Conservation (phyloP, 2,329 filamentous ascomycete species). For the Sporothrix dimorphospora region DNA sequence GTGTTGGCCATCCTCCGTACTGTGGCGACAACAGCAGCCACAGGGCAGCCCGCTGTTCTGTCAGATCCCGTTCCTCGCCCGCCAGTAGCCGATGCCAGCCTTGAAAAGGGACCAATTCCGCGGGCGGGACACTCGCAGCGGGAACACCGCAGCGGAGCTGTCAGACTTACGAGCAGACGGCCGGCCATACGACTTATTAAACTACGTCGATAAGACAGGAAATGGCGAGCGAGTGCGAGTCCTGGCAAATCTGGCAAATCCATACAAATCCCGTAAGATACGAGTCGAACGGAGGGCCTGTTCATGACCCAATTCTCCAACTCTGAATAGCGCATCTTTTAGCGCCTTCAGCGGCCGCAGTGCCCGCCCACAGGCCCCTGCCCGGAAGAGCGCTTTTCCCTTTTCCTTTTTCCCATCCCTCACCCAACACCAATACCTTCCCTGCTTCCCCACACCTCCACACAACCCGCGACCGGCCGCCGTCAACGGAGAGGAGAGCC, state of each 20-base stretch:
- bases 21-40: no score
- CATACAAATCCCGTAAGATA: background rate
- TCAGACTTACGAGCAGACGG: no score
- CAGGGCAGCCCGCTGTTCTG: background rate
- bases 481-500: background rate
- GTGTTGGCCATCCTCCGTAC: background rate
- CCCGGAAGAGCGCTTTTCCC: slow-evolving; percentile 24
- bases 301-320: background rate
- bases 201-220: background rate
- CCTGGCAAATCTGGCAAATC: background rate
- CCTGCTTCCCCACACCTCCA: slow-evolving; percentile 2
- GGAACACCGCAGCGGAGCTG: no score
- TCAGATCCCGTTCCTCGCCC: background rate
- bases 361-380: background rate
- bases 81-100: slow-evolving; percentile 27
- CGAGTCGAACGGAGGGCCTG: background rate
- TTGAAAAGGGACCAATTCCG: slow-evolving; percentile 11
- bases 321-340: background rate
- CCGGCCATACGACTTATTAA: background rate
- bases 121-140: background rate
- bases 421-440: background rate
- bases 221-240: background rate
- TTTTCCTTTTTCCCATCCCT: background rate
- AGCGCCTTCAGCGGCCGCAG: background rate
- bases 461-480: background rate